Conservation (phyloP, 176 grass and related monocot genomes). For the Phragmites australis region DNA sequence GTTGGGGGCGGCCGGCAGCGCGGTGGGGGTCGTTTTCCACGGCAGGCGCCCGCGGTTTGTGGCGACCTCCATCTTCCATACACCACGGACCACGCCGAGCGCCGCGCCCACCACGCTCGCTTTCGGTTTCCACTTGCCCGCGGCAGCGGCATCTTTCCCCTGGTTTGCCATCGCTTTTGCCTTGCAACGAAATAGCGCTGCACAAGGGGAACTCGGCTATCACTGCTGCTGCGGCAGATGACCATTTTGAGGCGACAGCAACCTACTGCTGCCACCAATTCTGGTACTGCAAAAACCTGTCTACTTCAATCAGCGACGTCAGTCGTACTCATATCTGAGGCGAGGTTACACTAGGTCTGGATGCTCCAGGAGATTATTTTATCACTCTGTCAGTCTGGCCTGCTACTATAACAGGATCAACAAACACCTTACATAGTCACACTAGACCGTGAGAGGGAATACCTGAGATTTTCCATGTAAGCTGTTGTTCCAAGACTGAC, state of each 20-base stretch:
- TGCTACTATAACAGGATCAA: no score
- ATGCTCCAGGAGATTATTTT: no score
- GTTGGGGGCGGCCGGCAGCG: neutral
- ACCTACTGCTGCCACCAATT: neutral
- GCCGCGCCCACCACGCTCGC: neutral
- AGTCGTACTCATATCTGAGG: no score
- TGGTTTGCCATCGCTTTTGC: neutral
- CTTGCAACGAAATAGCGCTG: neutral
- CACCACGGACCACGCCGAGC: neutral
- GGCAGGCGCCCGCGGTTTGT: conserved; percentile 27
- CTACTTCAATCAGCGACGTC: neutral
- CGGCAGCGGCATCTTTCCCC: neutral
- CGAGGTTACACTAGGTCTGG: no score
- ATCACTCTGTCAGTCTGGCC: no score
- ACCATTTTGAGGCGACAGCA: neutral
- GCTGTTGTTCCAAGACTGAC: no score
- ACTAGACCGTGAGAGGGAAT: no score
- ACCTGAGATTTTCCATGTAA: no score
- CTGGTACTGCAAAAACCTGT: neutral
- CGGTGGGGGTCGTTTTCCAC: conserved; percentile 37
- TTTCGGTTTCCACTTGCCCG: conserved; percentile 32
- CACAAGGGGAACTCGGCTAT: neutral
- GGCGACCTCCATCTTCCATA: neutral
- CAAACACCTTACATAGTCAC: no score
- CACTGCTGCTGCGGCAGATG: neutral